Base-by-base conservation (phyloP, 306 rosid genomes). In the Pterocarpus santalinus region DNA sequence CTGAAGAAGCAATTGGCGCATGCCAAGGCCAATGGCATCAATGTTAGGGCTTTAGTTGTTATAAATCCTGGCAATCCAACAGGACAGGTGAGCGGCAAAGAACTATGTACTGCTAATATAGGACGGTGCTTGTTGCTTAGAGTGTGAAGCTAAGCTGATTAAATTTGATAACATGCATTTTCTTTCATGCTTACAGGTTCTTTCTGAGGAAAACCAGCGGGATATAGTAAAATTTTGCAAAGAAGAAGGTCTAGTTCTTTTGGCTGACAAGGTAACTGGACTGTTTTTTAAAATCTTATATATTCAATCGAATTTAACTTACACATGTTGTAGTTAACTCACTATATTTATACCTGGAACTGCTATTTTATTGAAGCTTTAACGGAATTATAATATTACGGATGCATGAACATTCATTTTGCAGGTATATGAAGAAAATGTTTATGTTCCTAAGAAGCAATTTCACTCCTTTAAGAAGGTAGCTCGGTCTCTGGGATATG, bases 381-480 rank as follows among this genome's bases (percentile, higher is more conserved):
- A 0, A 22, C 1, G 28, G 28, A 22, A 22, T 22, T 52, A 34
- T 73, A 55, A 32, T 61, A n/a, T 22, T 44, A 16, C 35, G 36
- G 38, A 17, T 16, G 17, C 43, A 2, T 14, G 75, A 10, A 76
- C 76, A 65, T 55, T 75, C 57, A 72, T 77, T 41, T 66, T 64
- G 75, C 44, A 94, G 97, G 98, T 92, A 16, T 94, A 94, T 86
- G 97, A 94, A 88, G 91, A 92, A 76, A 94, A 94, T n/a, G 53
- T 94, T 41, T 92, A 94, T 67, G 97, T 79, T 75, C 97, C 93
- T 0, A 97, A 92, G 77, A 94, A 94, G 70, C 55, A 90, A 65
- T 94, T 94, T 55, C 92, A 91, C 88, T 94, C 98, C 1, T 94
- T 94, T 75, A 94, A 92, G 89, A 91, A 94, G 88, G 81, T 94